A percentile compares a stretch with the other conserved stretches of the same genome.
These are phyloP conservation scores for Pichia sp. DNA, from an alignment of 1,139 yeast genomes.

Conservation along the genomic window DNA sequence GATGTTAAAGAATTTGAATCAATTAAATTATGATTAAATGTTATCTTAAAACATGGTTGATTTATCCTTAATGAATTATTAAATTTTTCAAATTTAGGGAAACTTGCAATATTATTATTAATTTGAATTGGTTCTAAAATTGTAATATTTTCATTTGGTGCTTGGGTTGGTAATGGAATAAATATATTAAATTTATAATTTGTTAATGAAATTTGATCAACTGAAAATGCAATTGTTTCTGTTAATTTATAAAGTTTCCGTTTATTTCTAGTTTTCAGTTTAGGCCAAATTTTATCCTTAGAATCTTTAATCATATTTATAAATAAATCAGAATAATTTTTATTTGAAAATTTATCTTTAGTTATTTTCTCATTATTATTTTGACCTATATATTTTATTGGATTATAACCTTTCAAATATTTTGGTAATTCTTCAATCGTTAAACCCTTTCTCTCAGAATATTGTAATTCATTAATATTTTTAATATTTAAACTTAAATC, in stretches of 20 bases:
- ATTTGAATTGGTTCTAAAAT: slow-evolving; percentile 13
- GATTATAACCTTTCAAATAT: slow-evolving; percentile 6
- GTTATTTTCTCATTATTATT: background rate
- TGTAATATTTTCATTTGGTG: slow-evolving; percentile 14
- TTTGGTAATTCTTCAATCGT: slow-evolving; percentile 4
- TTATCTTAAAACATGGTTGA: slow-evolving; percentile 16
- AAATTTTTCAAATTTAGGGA: slow-evolving; percentile 8
- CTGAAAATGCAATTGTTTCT: slow-evolving; percentile 22
- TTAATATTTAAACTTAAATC: slow-evolving; percentile 4
- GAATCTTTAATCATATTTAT: slow-evolving; percentile 5
- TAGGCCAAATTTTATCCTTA: slow-evolving; percentile 3
- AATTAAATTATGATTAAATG: slow-evolving; percentile 14
- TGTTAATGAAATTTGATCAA: slow-evolving; percentile 16
- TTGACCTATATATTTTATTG: slow-evolving; percentile 1
- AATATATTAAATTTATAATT: slow-evolving; percentile 19
- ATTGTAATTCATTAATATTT: slow-evolving; percentile 9
- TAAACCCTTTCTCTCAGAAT: slow-evolving; percentile 3
- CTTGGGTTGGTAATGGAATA: slow-evolving; percentile 23
- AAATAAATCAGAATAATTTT: slow-evolving; percentile 5
- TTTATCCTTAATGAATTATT: slow-evolving; percentile 6
- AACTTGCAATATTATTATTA: slow-evolving; percentile 6
- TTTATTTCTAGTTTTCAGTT: background rate
- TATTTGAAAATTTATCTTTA: slow-evolving; percentile 1
- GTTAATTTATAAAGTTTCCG: slow-evolving; percentile 16
- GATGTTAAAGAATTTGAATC: slow-evolving; percentile 12